Conservation (phyloP, 768 basidiomycete species). For the Infundibulicybe gibba region DNA sequence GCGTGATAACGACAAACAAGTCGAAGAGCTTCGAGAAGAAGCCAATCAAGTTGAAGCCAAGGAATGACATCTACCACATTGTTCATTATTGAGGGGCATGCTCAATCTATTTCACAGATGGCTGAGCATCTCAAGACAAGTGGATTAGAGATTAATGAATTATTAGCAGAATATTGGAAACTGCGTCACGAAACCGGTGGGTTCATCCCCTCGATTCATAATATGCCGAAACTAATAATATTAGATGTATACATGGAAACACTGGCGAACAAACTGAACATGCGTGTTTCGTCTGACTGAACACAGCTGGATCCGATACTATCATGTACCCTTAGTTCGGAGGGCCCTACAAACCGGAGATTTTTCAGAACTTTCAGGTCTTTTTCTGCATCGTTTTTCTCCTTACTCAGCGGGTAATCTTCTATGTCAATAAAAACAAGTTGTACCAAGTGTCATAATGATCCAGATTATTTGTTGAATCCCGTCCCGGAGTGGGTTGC, state of each 20-base stretch:
- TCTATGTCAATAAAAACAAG: too few species aligned
- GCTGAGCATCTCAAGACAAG: conserved; percentile 69
- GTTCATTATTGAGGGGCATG: conserved; percentile 9
- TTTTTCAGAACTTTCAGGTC: too few species aligned
- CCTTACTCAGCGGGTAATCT: too few species aligned
- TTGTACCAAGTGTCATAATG: too few species aligned
- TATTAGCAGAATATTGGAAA: conserved; percentile 82
- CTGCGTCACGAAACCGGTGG: conserved; percentile 64
- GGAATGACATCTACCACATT: conserved; percentile 29
- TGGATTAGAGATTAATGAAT: conserved; percentile 75
- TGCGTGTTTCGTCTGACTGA: conserved; percentile 31
- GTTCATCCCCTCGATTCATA: conserved; percentile 30
- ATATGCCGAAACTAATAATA: conserved; percentile 1
- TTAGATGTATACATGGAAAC: conserved; percentile 87
- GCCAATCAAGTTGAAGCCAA: conserved; percentile 65
- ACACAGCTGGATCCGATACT: background rate
- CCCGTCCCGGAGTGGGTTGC: too few species aligned
- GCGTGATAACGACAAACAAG: conserved; percentile 72
- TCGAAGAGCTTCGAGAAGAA: conserved; percentile 72
- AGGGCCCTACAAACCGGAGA: too few species aligned
- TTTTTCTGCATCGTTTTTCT: too few species aligned
- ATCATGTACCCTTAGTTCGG: background rate
- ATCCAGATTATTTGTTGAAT: too few species aligned
- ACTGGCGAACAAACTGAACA: conserved; percentile 74
- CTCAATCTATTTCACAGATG: conserved; percentile 46